Evolutionary conservation across 2,329 filamentous ascomycete species (phyloP).

Genomic region (Verticillium albo-atrum): DNA sequence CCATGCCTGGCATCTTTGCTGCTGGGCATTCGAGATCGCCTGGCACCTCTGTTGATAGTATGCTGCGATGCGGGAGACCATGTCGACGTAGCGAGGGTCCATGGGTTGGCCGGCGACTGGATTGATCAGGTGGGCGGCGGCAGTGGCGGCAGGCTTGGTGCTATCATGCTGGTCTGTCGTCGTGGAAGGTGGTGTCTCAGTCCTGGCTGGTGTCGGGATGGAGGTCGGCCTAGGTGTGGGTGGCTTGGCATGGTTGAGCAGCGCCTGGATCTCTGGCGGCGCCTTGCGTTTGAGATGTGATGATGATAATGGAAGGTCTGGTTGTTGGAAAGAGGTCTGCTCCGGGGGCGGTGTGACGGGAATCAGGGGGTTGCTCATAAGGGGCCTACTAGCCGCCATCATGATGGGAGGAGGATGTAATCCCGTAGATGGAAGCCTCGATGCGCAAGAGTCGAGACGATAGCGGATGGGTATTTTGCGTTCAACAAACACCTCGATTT

Average conservation of each 20-base stretch:
- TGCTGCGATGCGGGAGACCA: constrained; percentile 41
- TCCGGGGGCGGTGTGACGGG: constrained; percentile 36
- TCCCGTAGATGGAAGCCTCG: not conserved
- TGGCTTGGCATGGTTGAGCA: constrained; percentile 5
- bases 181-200: constrained; percentile 1
- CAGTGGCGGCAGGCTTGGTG: constrained; percentile 4
- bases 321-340: constrained; percentile 22
- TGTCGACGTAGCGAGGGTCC: constrained; percentile 38
- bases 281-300: constrained; percentile 11
- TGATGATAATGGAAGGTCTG: constrained; percentile 9
- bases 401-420: not conserved
- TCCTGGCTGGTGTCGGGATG: constrained; percentile 3
- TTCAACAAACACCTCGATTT: not conserved
- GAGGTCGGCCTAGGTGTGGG: constrained; percentile 6
- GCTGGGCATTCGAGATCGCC: constrained; percentile 41
- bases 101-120: constrained; percentile 8
- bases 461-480: not conserved
- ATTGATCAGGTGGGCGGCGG: not conserved
- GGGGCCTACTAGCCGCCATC: constrained; percentile 10
- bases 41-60: constrained; percentile 46
- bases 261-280: constrained; percentile 5
- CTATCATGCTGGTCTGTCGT: not conserved
- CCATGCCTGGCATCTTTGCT: constrained; percentile 44
- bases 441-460: not conserved
- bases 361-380: constrained; percentile 21